These are phyloP conservation scores for Sesbania bispinosa DNA, from an alignment of 306 rosid species.

Conservation along the genomic window DNA sequence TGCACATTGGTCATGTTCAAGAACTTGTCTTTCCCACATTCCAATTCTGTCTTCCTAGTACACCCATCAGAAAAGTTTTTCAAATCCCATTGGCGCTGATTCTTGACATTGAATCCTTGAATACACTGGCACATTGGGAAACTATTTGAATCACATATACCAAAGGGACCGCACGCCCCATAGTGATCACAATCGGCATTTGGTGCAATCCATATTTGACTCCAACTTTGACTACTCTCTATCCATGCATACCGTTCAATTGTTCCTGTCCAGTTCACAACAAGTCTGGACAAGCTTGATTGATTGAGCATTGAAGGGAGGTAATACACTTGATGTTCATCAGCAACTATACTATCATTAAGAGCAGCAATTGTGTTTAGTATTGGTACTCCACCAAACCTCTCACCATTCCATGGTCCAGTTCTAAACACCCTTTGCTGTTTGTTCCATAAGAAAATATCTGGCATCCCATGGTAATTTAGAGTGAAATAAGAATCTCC, in stretches of 20 bases:
- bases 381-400: constrained; percentile 65
- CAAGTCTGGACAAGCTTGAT: constrained; percentile 36
- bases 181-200: constrained; percentile 55
- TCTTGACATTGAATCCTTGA: constrained; percentile 54
- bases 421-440: constrained; percentile 28
- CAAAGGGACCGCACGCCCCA: constrained; percentile 48
- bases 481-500: constrained; percentile 46
- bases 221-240: constrained; percentile 36
- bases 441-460: constrained; percentile 31
- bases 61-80: constrained; percentile 73
- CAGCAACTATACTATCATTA: too few species aligned
- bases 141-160: constrained; percentile 49
- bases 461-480: constrained; percentile 49
- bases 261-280: constrained; percentile 20
- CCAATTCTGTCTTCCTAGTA: constrained; percentile 42
- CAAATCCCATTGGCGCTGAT: constrained; percentile 46
- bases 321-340: constrained; percentile 39
- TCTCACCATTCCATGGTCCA: constrained; percentile 71
- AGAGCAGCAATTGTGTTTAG: constrained; percentile 15
- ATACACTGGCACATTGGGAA: constrained; percentile 55
- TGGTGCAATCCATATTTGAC: constrained; percentile 44
- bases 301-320: constrained; percentile 20
- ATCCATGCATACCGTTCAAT: constrained; percentile 46
- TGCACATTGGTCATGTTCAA: constrained; percentile 33
- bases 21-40: constrained; percentile 45